Evolutionary conservation across 202 grass and related monocot genomes (phyloP).

Genomic region (Bolboschoenoplectus hybrid): DNA sequence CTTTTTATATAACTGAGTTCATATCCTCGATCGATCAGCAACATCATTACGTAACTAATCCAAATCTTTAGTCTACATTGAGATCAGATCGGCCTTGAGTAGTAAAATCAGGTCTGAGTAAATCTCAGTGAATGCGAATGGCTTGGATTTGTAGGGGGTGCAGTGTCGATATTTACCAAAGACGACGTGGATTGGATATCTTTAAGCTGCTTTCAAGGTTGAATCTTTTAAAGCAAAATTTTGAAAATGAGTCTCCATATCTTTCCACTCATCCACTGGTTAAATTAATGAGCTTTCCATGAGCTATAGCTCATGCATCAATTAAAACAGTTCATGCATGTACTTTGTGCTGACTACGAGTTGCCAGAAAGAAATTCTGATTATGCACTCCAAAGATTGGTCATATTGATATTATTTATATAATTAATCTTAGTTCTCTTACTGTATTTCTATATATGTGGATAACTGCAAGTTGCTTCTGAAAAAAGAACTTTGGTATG

Average conservation of each 20-base stretch:
- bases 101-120: neutral
- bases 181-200: slow-evolving; percentile 7
- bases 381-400: neutral
- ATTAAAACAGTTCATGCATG: neutral
- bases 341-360: neutral
- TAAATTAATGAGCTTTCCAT: slow-evolving; percentile 8
- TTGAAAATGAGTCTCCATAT: slow-evolving; percentile 15
- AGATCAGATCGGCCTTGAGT: neutral
- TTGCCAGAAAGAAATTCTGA: neutral
- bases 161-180: neutral
- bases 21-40: neutral
- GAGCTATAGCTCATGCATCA: neutral
- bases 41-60: slow-evolving; percentile 8
- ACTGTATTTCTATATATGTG: neutral
- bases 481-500: neutral
- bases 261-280: slow-evolving; percentile 12
- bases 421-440: neutral
- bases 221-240: neutral
- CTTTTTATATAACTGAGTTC: neutral
- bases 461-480: neutral
- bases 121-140: neutral
- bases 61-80: neutral
- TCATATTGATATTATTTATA: neutral
- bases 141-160: neutral
- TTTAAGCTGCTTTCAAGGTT: slow-evolving; percentile 30